Conservation (phyloP, 768 basidiomycete species). For the Rhodocollybia butyracea region DNA sequence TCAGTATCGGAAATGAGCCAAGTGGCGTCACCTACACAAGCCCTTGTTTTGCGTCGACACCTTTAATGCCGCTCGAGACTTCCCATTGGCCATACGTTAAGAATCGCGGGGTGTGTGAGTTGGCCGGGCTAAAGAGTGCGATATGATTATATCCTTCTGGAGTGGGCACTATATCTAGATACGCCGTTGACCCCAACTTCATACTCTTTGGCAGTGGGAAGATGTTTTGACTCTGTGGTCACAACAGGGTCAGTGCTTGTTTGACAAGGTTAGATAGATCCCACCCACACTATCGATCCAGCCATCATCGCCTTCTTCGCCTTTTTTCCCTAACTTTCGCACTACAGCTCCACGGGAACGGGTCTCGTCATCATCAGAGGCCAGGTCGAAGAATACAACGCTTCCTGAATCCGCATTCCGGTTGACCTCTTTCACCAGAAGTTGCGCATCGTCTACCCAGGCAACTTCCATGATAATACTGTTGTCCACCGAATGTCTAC, state of each 20-base stretch:
- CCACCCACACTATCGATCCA: constrained; percentile 86
- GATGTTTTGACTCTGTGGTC: constrained; percentile 61
- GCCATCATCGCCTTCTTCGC: constrained; percentile 87
- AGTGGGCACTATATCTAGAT: constrained; percentile 87
- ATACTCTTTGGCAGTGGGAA: constrained; percentile 48
- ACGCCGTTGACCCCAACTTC: constrained; percentile 52
- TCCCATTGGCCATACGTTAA: constrained; percentile 86
- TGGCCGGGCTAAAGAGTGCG: constrained; percentile 83
- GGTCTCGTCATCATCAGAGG: constrained; percentile 19
- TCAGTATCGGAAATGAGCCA: constrained; percentile 7
- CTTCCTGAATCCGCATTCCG: constrained; percentile 78
- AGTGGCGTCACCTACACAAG: constrained; percentile 57
- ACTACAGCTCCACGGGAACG: constrained; percentile 53
- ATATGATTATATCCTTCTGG: constrained; percentile 87
- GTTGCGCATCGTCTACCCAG: constrained; percentile 76
- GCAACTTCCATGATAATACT: constrained; percentile 79
- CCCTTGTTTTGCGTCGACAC: constrained; percentile 63
- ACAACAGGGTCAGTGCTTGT: constrained; percentile 8
- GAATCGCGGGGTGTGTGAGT: constrained; percentile 67
- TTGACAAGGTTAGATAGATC: neutral
- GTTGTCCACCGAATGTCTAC: constrained; percentile 51
- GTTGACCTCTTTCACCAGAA: constrained; percentile 86
- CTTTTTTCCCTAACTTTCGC: constrained; percentile 73
- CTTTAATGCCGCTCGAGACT: constrained; percentile 65
- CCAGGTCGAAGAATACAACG: constrained; percentile 72